A percentile compares a stretch with the other conserved stretches of the same genome.
phyloP scores from a whole-genome alignment of 164 flowering plant genomes.

The Dillenia turbinata region DNA sequence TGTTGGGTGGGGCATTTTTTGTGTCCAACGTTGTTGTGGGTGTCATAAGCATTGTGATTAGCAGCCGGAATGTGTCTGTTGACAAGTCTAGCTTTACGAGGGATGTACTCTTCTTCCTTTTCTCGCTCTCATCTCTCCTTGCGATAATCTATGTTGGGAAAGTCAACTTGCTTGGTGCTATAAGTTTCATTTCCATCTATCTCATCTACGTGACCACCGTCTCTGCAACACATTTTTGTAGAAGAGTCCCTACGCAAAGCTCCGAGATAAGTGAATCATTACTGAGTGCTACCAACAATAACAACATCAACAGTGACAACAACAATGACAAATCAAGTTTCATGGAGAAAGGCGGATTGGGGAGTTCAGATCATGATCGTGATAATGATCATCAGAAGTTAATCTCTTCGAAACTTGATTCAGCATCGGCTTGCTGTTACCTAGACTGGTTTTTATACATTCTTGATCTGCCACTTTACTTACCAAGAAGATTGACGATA shows the following conservation, averaged over 20 bases:
- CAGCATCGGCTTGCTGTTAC: constrained; percentile 9
- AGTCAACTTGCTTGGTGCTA: constrained; percentile 36
- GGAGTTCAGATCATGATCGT: background rate
- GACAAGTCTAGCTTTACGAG: constrained; percentile 48
- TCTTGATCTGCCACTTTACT: constrained; percentile 39
- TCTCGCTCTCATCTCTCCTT: constrained; percentile 34
- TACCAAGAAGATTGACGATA: constrained; percentile 56
- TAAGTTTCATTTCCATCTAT: constrained; percentile 37
- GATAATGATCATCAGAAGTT: constrained; percentile 2
- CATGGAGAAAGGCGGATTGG: no score
- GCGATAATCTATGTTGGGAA: constrained; percentile 33
- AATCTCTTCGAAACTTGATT: constrained; percentile 2
- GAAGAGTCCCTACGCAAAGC: background rate
- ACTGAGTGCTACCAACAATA: no score
- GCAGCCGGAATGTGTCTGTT: constrained; percentile 20
- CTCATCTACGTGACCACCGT: constrained; percentile 35
- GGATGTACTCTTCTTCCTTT: constrained; percentile 51
- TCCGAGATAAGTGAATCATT: constrained; percentile 6
- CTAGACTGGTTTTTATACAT: constrained; percentile 15
- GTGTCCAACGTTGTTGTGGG: constrained; percentile 57
- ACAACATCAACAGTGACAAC: no score
- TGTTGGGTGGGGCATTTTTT: constrained; percentile 65
- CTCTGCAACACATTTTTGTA: constrained; percentile 21
- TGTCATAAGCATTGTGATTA: constrained; percentile 30
- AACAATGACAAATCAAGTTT: no score